Evolutionary conservation across 1,139 yeast species (phyloP), one percentile per base, ranked within the genome.

Genomic region (Pichia sp.): DNA sequence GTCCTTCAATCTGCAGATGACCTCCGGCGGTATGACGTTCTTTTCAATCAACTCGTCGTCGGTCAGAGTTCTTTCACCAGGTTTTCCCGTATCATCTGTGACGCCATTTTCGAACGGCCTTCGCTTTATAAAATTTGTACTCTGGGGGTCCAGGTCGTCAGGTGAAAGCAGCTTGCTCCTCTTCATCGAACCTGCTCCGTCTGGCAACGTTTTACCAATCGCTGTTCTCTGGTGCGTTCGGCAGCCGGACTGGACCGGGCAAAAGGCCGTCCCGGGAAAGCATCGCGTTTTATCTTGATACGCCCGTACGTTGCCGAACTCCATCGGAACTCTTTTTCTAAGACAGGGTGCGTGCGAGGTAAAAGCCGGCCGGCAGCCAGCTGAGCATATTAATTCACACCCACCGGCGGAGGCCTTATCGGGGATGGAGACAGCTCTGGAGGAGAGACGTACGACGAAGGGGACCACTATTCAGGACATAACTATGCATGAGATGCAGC

Each of bases 1-100:
- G 33, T 78, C 78, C 48, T 79, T 74, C 40, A 86, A 72, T 49
- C 79, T 71, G 59, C 75, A 76, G 62, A 83, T 64, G 48, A 85
- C 72, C 60, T 79, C 81, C 6, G 79, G 76, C 0, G 85, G 86
- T n/a, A 52, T 33, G 4, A 38, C 27, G 43, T 49, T 49, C 42
- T 48, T 44, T 17, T 48, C 17, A 3, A 48, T 38, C 7, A 38
- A 30, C 10, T 30, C 24, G 12, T 48, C 41, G 12, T 51, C 50
- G 17, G 41, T 38, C 9, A 38, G 16, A 7, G 17, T 6, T 8
- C 17, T 38, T 14, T 38, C 41, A n/a, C 41, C 16, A 5, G 17
- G 14, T n/a, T 38, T 17, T 5, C 4, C 41, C 17, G 14, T 38
- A 6, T 38, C 41, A 14, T n/a, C 41, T 14, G 17, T 38, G 41